Evolutionary conservation across 75 land plant genomes (phyloP).

Genomic region (Pinus taeda): DNA sequence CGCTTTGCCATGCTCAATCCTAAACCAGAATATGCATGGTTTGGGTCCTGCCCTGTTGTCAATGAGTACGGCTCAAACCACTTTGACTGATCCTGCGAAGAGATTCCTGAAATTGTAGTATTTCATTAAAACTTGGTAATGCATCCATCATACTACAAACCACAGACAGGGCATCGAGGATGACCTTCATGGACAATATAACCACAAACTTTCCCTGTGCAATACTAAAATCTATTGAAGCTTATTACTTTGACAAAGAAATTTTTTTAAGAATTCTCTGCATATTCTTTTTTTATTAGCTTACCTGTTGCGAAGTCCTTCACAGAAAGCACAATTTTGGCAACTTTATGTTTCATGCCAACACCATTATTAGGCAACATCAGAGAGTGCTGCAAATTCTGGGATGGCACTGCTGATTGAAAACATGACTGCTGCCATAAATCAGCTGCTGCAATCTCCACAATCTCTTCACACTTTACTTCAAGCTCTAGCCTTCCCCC

Average conservation of each 20-base stretch:
- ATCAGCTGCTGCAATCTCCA: conserved; percentile 11
- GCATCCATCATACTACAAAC: too few species aligned
- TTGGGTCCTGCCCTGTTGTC: conserved; percentile 20
- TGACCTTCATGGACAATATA: background rate
- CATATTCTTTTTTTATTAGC: background rate
- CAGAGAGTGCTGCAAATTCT: background rate
- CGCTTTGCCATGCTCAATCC: conserved; percentile 45
- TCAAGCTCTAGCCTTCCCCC: conserved; percentile 40
- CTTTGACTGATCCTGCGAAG: conserved; percentile 28
- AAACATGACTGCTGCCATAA: background rate
- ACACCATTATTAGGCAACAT: background rate
- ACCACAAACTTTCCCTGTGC: background rate
- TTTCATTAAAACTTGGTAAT: background rate
- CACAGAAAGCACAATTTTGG: conserved; percentile 29
- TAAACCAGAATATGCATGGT: conserved; percentile 28
- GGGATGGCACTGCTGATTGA: background rate
- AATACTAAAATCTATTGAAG: background rate
- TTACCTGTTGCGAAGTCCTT: conserved; percentile 42
- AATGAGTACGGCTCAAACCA: conserved; percentile 36
- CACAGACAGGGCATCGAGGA: too few species aligned
- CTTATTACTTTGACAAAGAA: background rate
- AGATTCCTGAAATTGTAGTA: conserved; percentile 22
- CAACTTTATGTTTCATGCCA: conserved; percentile 15
- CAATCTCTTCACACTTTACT: conserved; percentile 25
- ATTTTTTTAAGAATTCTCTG: background rate